Percentiles rank a stretch among this genome's conserved stretches.
These are phyloP conservation scores for Xylaria arbuscula DNA, from an alignment of 2,329 filamentous ascomycete species.

Conservation along the genomic window DNA sequence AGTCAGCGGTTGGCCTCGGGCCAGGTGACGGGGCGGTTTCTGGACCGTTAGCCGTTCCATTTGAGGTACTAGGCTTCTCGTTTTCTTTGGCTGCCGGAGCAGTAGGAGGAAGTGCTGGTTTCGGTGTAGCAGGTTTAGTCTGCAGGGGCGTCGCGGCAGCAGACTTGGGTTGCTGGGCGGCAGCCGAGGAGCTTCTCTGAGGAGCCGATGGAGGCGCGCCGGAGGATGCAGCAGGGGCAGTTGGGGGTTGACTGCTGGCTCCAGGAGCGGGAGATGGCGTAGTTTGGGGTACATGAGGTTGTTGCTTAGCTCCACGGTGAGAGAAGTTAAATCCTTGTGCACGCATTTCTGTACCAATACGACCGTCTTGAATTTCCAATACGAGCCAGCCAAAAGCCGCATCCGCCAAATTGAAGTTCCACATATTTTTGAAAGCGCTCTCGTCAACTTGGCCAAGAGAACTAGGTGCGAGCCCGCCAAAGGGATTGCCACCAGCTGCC, in stretches of 20 bases:
- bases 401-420: constrained; percentile 99
- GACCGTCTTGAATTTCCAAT: constrained; percentile 91
- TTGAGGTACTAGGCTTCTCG: constrained; percentile 65
- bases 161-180: constrained; percentile 57
- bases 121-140: constrained; percentile 61
- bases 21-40: constrained; percentile 68
- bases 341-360: constrained; percentile 98
- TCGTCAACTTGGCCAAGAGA: constrained; percentile 92
- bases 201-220: constrained; percentile 50
- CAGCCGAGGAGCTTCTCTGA: constrained; percentile 51
- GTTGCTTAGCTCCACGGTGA: constrained; percentile 88
- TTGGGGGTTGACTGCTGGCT: constrained; percentile 48
- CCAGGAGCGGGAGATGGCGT: constrained; percentile 53
- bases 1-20: constrained; percentile 69
- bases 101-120: constrained; percentile 55
- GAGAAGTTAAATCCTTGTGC: constrained; percentile 99
- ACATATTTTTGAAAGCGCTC: constrained; percentile 99
- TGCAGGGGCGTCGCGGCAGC: constrained; percentile 56
- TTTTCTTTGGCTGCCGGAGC: constrained; percentile 62
- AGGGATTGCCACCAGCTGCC: constrained; percentile 95
- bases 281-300: constrained; percentile 55
- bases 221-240: constrained; percentile 46
- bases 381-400: constrained; percentile 97
- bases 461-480: constrained; percentile 83
- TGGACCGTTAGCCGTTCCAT: constrained; percentile 64